Conservation (phyloP, 169 alveolate species). For the Theileria luwenshuni region DNA sequence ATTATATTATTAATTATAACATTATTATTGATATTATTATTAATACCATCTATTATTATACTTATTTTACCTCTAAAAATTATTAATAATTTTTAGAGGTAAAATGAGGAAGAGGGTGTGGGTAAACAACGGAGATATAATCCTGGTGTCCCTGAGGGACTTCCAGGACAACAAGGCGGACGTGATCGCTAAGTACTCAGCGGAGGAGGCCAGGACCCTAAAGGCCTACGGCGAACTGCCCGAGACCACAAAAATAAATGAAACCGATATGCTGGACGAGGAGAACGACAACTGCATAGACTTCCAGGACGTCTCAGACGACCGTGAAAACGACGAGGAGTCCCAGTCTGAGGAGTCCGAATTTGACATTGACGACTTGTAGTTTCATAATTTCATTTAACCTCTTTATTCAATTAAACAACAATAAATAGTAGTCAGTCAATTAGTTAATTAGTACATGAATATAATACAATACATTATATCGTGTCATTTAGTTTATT, state of each 20-base stretch:
- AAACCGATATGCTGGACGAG: slow-evolving; percentile 88
- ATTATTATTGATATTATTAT: not conserved
- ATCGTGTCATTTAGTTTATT: slow-evolving; percentile 43
- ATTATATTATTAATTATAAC: not conserved
- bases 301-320: slow-evolving; percentile 83
- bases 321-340: slow-evolving; percentile 52
- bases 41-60: not conserved
- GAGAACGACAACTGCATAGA: slow-evolving; percentile 87
- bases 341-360: slow-evolving; percentile 54
- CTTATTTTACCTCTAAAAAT: not conserved
- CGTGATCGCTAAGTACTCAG: slow-evolving; percentile 95
- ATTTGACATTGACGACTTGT: slow-evolving; percentile 66
- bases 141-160: slow-evolving; percentile 94
- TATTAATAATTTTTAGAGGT: slow-evolving; percentile 77
- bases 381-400: too few species aligned
- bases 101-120: slow-evolving; percentile 97
- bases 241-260: slow-evolving; percentile 93
- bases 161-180: slow-evolving; percentile 98
- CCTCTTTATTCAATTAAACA: too few species aligned
- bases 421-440: not conserved
- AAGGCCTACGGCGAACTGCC: slow-evolving; percentile 97
- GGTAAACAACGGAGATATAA: slow-evolving; percentile 96
- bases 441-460: not conserved
- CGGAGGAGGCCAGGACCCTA: slow-evolving; percentile 96
- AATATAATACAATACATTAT: not conserved